Base-by-base conservation (phyloP, 352 stramenopile species). In the Pythium myriotylum region DNA sequence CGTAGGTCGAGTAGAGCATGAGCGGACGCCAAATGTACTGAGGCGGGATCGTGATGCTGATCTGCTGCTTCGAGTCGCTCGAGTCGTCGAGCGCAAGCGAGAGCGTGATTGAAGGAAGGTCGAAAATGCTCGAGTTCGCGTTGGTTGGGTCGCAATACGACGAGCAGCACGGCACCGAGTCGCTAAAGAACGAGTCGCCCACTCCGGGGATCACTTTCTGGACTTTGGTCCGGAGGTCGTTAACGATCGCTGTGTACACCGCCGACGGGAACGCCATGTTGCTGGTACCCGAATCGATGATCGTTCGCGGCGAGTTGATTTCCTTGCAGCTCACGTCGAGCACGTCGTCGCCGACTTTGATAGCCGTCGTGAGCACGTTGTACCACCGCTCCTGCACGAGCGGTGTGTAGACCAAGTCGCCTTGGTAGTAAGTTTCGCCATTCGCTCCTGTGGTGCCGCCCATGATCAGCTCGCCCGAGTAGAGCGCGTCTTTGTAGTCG, bases 1-100 rank as follows among this genome's bases (percentile, higher is more conserved):
- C 79, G 12, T 59, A 63, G 10, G 62, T 76, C 24, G 72, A 69
- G 1, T 68, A 79, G 13, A 91, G 51, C 22, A 89, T 67, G 41
- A 94, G 71, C n/a, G 85, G 85, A 1, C 85, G 81, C 85, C 85
- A 94, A 67, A 92, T 88, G 59, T 92, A 92, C 74, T 90, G 74
- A 7, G 83, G 76, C 22, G 85, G 83, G 55, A 94, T 85, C 23
- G 78, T 79, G 20, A 94, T 51, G 4, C 81, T 92, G 65, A 94
- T 81, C 54, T 89, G 77, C 62, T 92, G 61, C 0, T 64, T 74
- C 3, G 68, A 72, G 22, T 78, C 41, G n/a, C 40, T n/a, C 33
- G 42, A 32, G 47, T 43, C 70, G 24, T 85, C 70, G 0, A 87
- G 60, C 7, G 85, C 85, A 2, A 94, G 64, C 26, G 83, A 84